A percentile compares a stretch with the other conserved stretches of the same genome.
Evolutionary conservation across 352 stramenopile species (phyloP).

Genomic region (Phytophthora megakarya): DNA sequence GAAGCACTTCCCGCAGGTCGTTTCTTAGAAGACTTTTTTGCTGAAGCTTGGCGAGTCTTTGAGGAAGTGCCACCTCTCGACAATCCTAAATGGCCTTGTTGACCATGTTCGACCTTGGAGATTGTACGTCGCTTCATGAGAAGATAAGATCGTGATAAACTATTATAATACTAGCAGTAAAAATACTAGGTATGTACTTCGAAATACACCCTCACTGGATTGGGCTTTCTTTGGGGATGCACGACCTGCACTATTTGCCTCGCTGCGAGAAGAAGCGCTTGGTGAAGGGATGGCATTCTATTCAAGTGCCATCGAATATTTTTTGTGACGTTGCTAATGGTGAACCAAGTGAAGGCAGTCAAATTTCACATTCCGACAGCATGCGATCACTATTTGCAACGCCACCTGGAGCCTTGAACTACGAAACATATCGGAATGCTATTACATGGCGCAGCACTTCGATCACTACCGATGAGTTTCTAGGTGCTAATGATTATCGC

Average conservation of each 20-base stretch:
- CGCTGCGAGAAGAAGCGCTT: conserved; percentile 46
- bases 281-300: conserved; percentile 39
- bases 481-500: not conserved
- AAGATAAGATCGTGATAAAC: conserved; percentile 1
- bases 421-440: conserved; percentile 18
- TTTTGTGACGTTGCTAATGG: not conserved
- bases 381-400: conserved; percentile 26
- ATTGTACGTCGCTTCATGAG: conserved; percentile 30
- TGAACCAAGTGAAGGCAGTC: not conserved
- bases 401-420: conserved; percentile 20
- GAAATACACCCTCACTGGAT: not conserved
- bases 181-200: no score
- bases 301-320: not conserved
- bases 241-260: conserved; percentile 29
- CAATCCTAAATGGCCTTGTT: not conserved
- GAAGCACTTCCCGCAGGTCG: not conserved
- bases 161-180: not conserved
- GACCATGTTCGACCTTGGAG: not conserved
- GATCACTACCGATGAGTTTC: not conserved
- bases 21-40: conserved; percentile 26
- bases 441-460: conserved; percentile 17
- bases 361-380: conserved; percentile 3
- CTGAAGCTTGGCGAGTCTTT: not conserved
- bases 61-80: not conserved
- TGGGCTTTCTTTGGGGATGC: conserved; percentile 7